phyloP scores from a whole-genome alignment of 2,329 filamentous ascomycete genomes.

The Tolypocladium endophyticum region DNA sequence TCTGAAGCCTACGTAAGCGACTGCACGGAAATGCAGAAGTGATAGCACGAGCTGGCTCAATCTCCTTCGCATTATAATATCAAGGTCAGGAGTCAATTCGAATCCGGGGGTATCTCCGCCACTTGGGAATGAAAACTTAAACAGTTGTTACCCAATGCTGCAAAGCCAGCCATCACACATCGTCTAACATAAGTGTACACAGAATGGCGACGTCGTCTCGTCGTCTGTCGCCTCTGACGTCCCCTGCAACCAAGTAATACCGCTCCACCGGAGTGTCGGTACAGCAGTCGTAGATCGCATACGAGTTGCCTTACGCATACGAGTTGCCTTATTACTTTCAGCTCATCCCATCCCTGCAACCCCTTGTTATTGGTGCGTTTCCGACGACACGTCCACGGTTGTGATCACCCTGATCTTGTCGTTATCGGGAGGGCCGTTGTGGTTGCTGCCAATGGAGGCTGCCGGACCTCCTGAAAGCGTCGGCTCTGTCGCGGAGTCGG shows the following conservation, averaged over 20 bases:
- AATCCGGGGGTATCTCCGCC: not conserved
- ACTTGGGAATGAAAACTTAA: not conserved
- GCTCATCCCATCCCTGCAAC: not conserved
- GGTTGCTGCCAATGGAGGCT: not conserved
- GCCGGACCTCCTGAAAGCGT: slow-evolving; percentile 4
- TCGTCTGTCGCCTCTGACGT: not conserved
- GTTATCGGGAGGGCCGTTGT: not conserved
- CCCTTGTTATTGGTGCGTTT: slow-evolving; percentile 1
- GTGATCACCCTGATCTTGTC: slow-evolving; percentile 17
- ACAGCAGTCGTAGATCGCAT: not conserved
- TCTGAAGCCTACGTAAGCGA: not conserved
- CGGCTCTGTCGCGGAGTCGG: not conserved
- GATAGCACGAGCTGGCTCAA: not conserved
- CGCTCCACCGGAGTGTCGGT: not conserved
- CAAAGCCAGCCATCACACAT: not conserved
- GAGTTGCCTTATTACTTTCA: no score
- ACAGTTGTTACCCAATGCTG: not conserved
- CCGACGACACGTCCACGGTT: slow-evolving; percentile 14
- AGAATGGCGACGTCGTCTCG: not conserved
- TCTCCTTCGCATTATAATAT: not conserved
- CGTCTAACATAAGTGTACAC: not conserved
- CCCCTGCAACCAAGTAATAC: not conserved
- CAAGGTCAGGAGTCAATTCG: not conserved
- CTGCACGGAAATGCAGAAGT: not conserved
- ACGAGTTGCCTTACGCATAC: not conserved